Evolutionary conservation across 768 basidiomycete genomes (phyloP), one percentile per base, ranked within the genome.

Genomic region (Tephrocybe sp.): DNA sequence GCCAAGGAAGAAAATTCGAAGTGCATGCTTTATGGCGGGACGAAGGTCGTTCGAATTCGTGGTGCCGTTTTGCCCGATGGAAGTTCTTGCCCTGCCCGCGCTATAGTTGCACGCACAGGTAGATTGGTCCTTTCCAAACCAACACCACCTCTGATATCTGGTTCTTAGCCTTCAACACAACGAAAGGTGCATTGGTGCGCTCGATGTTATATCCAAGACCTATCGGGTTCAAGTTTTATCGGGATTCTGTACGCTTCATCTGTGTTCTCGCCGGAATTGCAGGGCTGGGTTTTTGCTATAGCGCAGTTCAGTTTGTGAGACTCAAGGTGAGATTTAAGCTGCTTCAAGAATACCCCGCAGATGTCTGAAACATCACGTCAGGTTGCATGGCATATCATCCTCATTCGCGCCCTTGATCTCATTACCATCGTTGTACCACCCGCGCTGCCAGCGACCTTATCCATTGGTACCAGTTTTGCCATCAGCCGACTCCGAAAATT

Each of bases 201-300:
- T 97, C 95, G 0, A 99, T 99, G 95, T 75, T 99, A 13, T 99
- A 94, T 71, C 97, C 97, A 0, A 97, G 97, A 62, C 94, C 95
- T 0, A 94, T 97, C 54, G 95, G 94, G 0, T 99, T 99, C 82
- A 97, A 97, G 66, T 98, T 99, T 70, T 98, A 98, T 69, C 84
- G 86, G 25, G 91, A 94, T 67, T 91, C 91, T 1, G 83, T 90
- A 24, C 74, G 86, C 53, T 99, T 99, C 67, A 97, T 98, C 45
- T 78, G 80, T 18, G 93, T 99, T 4, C 78, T 99, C 12, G 86
- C 91, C 18, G 82, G 90, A n/a, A 84, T 99, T 43, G 97, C 97
- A 11, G 83, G 82, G 11, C 63, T 94, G 19, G 97, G 95, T 1
- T 99, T 99, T 66, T 84, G 88, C 51, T 87, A 85, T 50, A 94